phyloP scores from a whole-genome alignment of 1,139 yeast species.

The Fermentozyma sake region DNA sequence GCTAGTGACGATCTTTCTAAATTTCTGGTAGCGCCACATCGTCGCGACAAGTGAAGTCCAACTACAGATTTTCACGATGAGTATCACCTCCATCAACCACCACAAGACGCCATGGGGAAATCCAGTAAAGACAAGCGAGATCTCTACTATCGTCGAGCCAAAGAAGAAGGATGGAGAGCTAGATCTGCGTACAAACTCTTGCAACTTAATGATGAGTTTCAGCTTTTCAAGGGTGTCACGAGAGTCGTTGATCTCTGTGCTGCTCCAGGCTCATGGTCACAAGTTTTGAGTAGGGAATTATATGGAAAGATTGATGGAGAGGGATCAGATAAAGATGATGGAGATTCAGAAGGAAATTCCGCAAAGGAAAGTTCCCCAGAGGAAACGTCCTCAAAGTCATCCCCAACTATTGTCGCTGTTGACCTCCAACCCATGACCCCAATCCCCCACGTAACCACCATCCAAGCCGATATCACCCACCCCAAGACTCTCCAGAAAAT shows the following conservation, averaged over 20 bases:
- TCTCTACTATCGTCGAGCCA: constrained; percentile 83
- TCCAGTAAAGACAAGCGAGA: constrained; percentile 95
- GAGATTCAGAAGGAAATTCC: no score
- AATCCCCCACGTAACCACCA: constrained; percentile 76
- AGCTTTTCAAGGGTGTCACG: constrained; percentile 64
- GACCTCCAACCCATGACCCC: constrained; percentile 98
- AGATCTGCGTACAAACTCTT: constrained; percentile 90
- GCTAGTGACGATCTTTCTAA: no score
- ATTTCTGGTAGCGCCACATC: no score
- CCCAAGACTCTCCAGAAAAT: constrained; percentile 80
- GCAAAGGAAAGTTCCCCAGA: no score
- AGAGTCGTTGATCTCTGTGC: constrained; percentile 97
- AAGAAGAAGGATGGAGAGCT: constrained; percentile 97
- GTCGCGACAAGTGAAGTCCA: no score
- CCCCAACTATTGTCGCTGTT: constrained; percentile 80
- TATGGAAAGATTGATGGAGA: constrained; percentile 33
- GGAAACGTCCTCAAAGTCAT: no score
- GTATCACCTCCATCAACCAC: not conserved
- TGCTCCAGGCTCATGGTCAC: constrained; percentile 99
- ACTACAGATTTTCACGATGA: no score
- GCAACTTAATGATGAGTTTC: constrained; percentile 86
- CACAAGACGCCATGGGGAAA: constrained; percentile 64
- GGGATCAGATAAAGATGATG: no score
- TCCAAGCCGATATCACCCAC: constrained; percentile 96
- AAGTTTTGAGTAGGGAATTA: constrained; percentile 76